Evolutionary conservation across 176 grass and related monocot species (phyloP), one percentile per base, ranked within the genome.

Genomic region (Eremochloa ophiuroides): DNA sequence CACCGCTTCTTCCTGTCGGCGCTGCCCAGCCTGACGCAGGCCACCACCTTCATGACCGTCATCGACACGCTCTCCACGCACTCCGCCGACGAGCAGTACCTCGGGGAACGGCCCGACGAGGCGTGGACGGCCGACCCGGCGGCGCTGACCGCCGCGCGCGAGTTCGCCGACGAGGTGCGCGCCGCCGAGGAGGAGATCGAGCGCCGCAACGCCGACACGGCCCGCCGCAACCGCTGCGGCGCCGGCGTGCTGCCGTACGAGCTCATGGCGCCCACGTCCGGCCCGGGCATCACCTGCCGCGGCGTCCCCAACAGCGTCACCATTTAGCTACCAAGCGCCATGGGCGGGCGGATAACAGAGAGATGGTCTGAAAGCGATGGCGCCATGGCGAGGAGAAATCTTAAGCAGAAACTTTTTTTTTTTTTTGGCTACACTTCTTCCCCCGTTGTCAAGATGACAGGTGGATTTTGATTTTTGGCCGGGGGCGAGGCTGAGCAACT

Each of bases 21-120:
- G 85, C 84, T 99, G 75, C 96, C 96, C 70, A 89, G 89, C 85
- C 78, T 99, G 8, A 93, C 86, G 61, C 93, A 99, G 84, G 72
- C 87, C 34, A 99, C 96, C 2, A 99, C 93, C 1, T 99, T 99
- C 87, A 93, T 99, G 93, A 99, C 96, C 10, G 93, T 99, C 46
- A 99, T 99, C 71, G 96, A 99, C 89, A 99, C 96, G 42, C 87
- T 99, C 3, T 99, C 96, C 22, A 99, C 96, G 40, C 96, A 99
- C 87, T 99, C 96, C 5, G 89, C 66, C 50, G 96, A 99, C 62
- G 96, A 99, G 83, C 48, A 99, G 77, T 99, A 99, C 85, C 87
- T 99, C 51, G 96, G 96, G 4, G 91, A 99, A 85, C 39, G 93
- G 3, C 58, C 81, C 20, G 89, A 94, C 43, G 84, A 91, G 63